phyloP scores from a whole-genome alignment of 306 rosid genomes.

The Casuarina glauca region DNA sequence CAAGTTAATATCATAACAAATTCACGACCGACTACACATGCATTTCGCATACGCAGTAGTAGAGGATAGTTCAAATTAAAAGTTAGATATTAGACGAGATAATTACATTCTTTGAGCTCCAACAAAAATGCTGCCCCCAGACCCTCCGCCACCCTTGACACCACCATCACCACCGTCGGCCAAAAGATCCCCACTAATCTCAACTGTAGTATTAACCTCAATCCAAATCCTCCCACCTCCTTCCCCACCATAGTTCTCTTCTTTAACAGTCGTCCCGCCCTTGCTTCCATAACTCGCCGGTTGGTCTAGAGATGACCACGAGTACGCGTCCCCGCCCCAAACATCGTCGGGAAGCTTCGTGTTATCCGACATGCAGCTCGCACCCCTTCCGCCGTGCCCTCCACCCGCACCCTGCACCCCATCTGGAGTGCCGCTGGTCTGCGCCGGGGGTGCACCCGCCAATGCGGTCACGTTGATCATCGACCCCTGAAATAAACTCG shows the following conservation, averaged over 20 bases:
- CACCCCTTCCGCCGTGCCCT: slow-evolving; percentile 98
- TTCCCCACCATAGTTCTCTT: slow-evolving; percentile 78
- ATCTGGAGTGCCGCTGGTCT: slow-evolving; percentile 86
- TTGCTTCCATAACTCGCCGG: slow-evolving; percentile 85
- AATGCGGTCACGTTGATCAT: slow-evolving; percentile 58
- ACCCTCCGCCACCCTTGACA: slow-evolving; percentile 93
- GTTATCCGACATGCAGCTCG: slow-evolving; percentile 77
- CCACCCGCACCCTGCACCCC: slow-evolving; percentile 91
- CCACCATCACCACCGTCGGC: slow-evolving; percentile 91
- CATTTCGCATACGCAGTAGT: slow-evolving; percentile 13
- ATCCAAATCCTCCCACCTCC: slow-evolving; percentile 87
- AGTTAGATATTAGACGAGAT: slow-evolving; percentile 11
- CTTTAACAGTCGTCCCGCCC: slow-evolving; percentile 87
- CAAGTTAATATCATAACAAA: background rate
- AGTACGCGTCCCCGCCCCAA: slow-evolving; percentile 95
- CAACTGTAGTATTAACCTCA: slow-evolving; percentile 38
- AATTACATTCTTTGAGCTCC: slow-evolving; percentile 73
- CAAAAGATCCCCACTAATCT: slow-evolving; percentile 57
- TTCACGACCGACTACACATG: background rate
- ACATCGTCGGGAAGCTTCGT: slow-evolving; percentile 90
- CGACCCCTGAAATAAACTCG: slow-evolving; percentile 41
- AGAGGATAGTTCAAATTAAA: background rate
- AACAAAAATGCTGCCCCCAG: slow-evolving; percentile 90
- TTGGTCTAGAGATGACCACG: slow-evolving; percentile 69
- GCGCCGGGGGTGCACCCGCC: slow-evolving; percentile 79